Base-by-base conservation (phyloP, 1,284 basidiomycete genomes). In the Moniliella sp. region DNA sequence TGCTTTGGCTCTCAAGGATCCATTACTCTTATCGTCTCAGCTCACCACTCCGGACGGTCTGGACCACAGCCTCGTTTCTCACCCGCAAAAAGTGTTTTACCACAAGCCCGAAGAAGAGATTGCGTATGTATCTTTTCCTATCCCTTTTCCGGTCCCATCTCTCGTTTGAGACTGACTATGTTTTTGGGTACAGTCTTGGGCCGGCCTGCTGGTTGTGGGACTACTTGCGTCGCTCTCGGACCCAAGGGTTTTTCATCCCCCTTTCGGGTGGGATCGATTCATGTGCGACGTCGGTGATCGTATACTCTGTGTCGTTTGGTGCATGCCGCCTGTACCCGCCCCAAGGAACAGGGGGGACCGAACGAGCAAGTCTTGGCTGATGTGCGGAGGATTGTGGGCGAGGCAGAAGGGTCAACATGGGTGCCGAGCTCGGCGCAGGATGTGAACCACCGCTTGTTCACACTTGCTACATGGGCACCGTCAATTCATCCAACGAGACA, bases 121-220 rank as follows among this genome's bases (percentile, higher is more conserved):
- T 42, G 86, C 88, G 81, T 86, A 46, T 52, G 80, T 70, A 4
- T 16, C 3, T 8, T 4, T 5, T 17, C 4, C 15, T 5, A 30
- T 10, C 18, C 5, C 19, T 27, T 31, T 27, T 17, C 30, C n/a
- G 15, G 31, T 25, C 10, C 19, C 15, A 21, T 9, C 11, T 4
- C 12, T 12, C 12, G 10, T 27, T 19, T 17, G 15, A 15, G 18
- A 31, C 18, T 18, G 15, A 10, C 23, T 18, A 16, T 25, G 14
- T 30, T 13, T 18, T 12, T 23, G 14, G 10, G 2, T 19, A 4
- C 45, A 91, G 83, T 2, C 67, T 93, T 2, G 91, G 88, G 4
- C 88, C 88, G 1, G 91, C 88, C 3, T 97, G 88, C 58, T 99
- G 88, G 88, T 68, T 99, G 5, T 99, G 88, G 91, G 91, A 99